Evolutionary conservation across 164 flowering plant species (phyloP), one percentile per base, ranked within the genome.

Genomic region (Vitis rupestris): DNA sequence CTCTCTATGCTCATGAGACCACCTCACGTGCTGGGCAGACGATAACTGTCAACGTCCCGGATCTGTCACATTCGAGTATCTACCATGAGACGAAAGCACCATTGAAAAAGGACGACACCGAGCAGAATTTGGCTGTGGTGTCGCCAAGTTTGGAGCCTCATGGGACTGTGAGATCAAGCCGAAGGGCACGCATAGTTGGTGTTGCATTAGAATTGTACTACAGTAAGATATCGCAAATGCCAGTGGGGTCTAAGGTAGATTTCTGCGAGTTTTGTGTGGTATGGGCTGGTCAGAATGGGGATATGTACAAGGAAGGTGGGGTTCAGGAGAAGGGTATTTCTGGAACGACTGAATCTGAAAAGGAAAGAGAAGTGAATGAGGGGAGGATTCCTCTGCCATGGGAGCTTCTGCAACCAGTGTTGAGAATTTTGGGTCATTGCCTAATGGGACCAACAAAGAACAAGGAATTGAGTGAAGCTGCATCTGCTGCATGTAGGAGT

Each of bases 341-440:
- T n/a, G 44, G 23, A 59, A 37, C 54, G 19, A 16, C 66, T 50
- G 44, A 47, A 9, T 30, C 10, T 0, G 66, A 9, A 8, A 23
- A 51, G 17, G 62, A 5, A 50, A 23, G 29, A 47, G 56, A 27
- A 2, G 60, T n/a, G 54, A 62, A 68, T 55, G 75, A 56, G 53
- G 83, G 88, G 64, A 82, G 91, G 77, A 85, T 94, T 73, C 80
- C 79, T 6, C 65, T 94, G 56, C 90, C 93, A 15, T 94, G 98
- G 98, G 97, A 94, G 73, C 79, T 94, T 30, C 59, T 92, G 75
- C 94, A 89, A 69, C 98, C 97, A 3, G 64, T 78, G 15, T 65
- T 94, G 82, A 86, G 99, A 72, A 85, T 94, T 0, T 54, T 94
- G 73, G 90, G 97, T 9, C 99, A 94, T 70, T 94, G 97, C 64